These are phyloP conservation scores for Magnolia sinica DNA, from an alignment of 164 flowering plant genomes.

Conservation along the genomic window DNA sequence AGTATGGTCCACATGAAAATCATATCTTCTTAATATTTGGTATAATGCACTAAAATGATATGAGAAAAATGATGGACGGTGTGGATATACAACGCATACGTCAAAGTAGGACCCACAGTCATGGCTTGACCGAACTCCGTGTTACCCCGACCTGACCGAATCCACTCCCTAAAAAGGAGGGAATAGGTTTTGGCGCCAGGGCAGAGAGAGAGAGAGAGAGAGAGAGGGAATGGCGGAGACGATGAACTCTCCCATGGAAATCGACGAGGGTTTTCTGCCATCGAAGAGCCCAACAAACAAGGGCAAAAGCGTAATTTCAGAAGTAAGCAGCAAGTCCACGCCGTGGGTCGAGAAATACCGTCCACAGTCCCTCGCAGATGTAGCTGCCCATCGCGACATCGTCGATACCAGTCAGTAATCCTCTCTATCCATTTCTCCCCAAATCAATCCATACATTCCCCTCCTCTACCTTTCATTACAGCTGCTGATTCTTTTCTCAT, in stretches of 20 bases:
- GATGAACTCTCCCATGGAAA: constrained; percentile 2
- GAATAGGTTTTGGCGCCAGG: neutral
- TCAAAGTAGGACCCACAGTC: too few relatives aligned
- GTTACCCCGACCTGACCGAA: too few relatives aligned
- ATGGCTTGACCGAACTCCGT: too few relatives aligned
- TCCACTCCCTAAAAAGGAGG: neutral
- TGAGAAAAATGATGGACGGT: too few relatives aligned
- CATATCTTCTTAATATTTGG: too few relatives aligned
- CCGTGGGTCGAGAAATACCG: constrained; percentile 99
- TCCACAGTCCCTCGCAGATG: constrained; percentile 95
- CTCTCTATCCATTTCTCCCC: neutral
- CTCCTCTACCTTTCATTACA: too few relatives aligned
- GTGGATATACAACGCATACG: too few relatives aligned
- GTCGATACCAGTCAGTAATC: constrained; percentile 66
- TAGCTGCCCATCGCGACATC: constrained; percentile 97
- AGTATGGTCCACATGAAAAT: too few relatives aligned
- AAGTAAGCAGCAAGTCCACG: constrained; percentile 32
- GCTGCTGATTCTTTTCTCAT: neutral
- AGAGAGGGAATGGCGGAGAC: neutral
- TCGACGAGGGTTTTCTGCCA: constrained; percentile 22
- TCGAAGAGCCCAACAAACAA: constrained; percentile 73
- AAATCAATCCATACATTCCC: too few relatives aligned
- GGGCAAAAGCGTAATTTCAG: constrained; percentile 36
- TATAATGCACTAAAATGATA: too few relatives aligned
- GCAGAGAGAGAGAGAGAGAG: neutral